Evolutionary conservation across 2,329 filamentous ascomycete species (phyloP).

Genomic region (Verticillium isaacii): DNA sequence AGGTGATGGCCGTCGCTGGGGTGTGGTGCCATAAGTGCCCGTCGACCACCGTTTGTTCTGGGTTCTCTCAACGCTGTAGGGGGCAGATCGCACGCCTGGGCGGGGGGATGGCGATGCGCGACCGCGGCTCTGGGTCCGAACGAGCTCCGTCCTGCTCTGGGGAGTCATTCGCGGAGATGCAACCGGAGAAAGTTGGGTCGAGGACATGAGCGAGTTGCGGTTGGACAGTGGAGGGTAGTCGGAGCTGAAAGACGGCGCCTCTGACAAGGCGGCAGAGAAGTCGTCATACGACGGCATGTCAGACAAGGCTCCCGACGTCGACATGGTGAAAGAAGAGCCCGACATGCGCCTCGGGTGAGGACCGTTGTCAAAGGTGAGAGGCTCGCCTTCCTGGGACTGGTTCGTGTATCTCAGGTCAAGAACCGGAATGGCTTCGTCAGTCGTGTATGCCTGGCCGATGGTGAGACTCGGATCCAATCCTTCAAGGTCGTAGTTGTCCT

Average conservation of each 20-base stretch:
- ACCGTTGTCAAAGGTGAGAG: conserved; percentile 45
- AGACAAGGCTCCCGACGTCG: conserved; percentile 58
- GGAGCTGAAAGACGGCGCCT: conserved; percentile 61
- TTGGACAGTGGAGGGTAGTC: conserved; percentile 65
- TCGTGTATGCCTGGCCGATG: conserved; percentile 58
- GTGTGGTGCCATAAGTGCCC: conserved; percentile 60
- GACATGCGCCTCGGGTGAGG: conserved; percentile 60
- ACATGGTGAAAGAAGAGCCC: conserved; percentile 70
- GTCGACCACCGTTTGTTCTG: conserved; percentile 76
- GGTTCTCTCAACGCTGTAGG: conserved; percentile 63
- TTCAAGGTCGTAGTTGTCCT: conserved; percentile 52
- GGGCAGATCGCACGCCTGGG: conserved; percentile 61
- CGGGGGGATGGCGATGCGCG: conserved; percentile 69
- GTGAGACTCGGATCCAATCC: conserved; percentile 51
- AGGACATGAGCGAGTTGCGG: conserved; percentile 65
- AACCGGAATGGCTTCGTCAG: conserved; percentile 59
- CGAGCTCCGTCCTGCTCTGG: conserved; percentile 55
- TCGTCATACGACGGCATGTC: conserved; percentile 70
- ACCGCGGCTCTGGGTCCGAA: conserved; percentile 61
- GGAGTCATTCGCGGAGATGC: conserved; percentile 64
- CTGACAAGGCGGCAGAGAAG: conserved; percentile 60
- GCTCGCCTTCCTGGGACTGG: conserved; percentile 42
- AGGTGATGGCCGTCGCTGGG: conserved; percentile 51
- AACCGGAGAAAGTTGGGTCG: conserved; percentile 67
- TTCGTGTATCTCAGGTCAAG: conserved; percentile 53